Base-by-base conservation (phyloP, 176 grass and related monocot species). In the Carex pumila region DNA sequence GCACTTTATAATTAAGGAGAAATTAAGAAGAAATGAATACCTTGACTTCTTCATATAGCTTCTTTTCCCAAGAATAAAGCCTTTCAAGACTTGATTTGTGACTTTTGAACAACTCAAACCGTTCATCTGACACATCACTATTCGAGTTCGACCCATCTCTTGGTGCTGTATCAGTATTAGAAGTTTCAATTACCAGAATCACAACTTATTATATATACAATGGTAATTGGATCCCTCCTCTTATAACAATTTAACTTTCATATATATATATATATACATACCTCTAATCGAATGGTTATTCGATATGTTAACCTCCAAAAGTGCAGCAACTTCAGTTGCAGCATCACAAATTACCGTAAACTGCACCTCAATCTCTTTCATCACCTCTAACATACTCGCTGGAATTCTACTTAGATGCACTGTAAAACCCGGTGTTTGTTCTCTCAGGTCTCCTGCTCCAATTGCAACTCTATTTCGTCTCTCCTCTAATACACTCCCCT, bases 61-160 rank as follows among this genome's bases (percentile, higher is more conserved):
- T 98, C 89, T 98, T 98, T 79, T 94, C 95, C 95, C 92, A 98
- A 45, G 82, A 84, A 86, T 94, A 91, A 32, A 98, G 89, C 84
- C 92, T 85, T 70, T 93, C 87, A 54, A 98, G 87, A 79, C 90
- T 98, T 79, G 94, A 84, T 80, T 91, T 91, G 79, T 98, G 95
- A 83, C 91, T 94, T 84, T 87, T 85, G 85, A 94, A 98, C 34
- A 92, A 67, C 84, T 92, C 61, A 60, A 92, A 98, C 1, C 91
- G 70, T 86, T 94, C 92, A 11, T 87, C 89, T 1, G 89, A 83
- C 2, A 86, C 34, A 5, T 98, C 95, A 58, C 66, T 87, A 52
- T 65, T 82, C 47, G 59, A 65, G 45, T 82, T 39, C 37, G 4
- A 39, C 4, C 37, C 37, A 39, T 39, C 37, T 39, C 37, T 39